These are phyloP conservation scores for Chlorella variabilis DNA, from an alignment of 163 green algal genomes.

Conservation along the genomic window DNA sequence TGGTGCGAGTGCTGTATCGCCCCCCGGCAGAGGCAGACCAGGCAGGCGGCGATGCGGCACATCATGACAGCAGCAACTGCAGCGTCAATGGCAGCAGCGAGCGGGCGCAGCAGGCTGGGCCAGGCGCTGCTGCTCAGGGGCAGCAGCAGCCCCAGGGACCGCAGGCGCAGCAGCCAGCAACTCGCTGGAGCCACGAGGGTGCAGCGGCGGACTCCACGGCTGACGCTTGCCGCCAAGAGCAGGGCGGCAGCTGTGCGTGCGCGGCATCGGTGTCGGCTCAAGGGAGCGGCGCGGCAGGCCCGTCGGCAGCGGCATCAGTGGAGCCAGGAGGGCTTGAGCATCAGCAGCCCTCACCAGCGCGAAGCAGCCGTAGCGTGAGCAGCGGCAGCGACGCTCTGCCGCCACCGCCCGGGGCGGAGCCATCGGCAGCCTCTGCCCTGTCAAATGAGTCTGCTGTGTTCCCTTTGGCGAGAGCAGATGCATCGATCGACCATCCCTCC, in stretches of 20 bases:
- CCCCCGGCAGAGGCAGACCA: conserved; percentile 26
- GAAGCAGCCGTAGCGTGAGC: not conserved
- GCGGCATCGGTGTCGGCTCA: not conserved
- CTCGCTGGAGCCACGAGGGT: too few species aligned
- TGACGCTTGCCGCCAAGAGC: not conserved
- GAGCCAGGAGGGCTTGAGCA: not conserved
- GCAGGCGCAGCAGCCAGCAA: not conserved
- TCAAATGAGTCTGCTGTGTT: conserved; percentile 7
- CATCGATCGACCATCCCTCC: not conserved
- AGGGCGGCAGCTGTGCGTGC: not conserved
- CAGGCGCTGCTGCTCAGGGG: not conserved
- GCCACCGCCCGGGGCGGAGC: not conserved
- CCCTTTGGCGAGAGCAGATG: conserved; percentile 21
- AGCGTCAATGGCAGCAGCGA: not conserved
- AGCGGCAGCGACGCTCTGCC: not conserved
- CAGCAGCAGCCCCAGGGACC: not conserved
- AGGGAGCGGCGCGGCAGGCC: not conserved
- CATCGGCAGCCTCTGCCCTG: not conserved
- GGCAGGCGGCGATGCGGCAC: not conserved
- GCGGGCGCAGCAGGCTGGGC: not conserved
- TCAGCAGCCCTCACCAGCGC: not conserved
- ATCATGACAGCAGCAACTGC: not conserved
- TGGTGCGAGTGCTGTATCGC: conserved; percentile 54
- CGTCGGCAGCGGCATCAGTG: not conserved
- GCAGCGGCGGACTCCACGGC: not conserved